Evolutionary conservation across 1,139 yeast genomes (phyloP), one percentile per base, ranked within the genome.

Genomic region (Schwanniomyces etchellsii): DNA sequence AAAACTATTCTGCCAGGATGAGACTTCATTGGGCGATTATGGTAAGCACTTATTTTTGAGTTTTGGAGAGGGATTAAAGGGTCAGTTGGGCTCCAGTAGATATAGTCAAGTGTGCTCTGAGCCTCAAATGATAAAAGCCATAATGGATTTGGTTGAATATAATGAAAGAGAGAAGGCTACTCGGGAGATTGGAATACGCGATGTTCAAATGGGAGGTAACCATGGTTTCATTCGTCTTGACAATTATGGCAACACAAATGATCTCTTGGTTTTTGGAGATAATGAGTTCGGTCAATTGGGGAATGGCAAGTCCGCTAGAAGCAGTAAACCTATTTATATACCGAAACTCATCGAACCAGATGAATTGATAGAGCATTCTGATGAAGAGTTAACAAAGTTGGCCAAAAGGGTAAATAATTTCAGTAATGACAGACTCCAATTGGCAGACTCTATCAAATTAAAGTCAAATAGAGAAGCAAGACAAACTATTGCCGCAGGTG

Each of bases 231-330:
- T 81, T 6, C 74, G 77, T 3, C 60, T 85, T 39, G 57, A 65
- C 26, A 78, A 78, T 37, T 32, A 36, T 2, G 70, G 70, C 1
- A 24, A 39, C 2, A 17, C 33, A 32, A 69, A 68, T 28, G 91
- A 83, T 47, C 81, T 86, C 14, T 53, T 82, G 28, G 71, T 66
- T 3, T 85, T 95, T 84, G 98, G 98, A 13, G 81, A 78, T 27
- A 89, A 88, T 50, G 82, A 78, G 44, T 63, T 43, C 42, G 95
- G 93, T 14, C 96, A 89, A 57, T 67, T 84, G 29, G 96, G 95
- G 13, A 86, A 79, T 46, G 95, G 95, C 14, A 82, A 80, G 47
- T 62, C 69, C 23, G 69, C 70, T 36, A 80, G 81, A 50, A 55
- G 69, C 11, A 60, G 78, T 21, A 68, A 65, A 41, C 95, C 95